Percentiles rank a stretch among this genome's conserved stretches.
These are phyloP conservation scores for Penicillium palitans DNA, from an alignment of 2,329 filamentous ascomycete genomes.

Conservation along the genomic window DNA sequence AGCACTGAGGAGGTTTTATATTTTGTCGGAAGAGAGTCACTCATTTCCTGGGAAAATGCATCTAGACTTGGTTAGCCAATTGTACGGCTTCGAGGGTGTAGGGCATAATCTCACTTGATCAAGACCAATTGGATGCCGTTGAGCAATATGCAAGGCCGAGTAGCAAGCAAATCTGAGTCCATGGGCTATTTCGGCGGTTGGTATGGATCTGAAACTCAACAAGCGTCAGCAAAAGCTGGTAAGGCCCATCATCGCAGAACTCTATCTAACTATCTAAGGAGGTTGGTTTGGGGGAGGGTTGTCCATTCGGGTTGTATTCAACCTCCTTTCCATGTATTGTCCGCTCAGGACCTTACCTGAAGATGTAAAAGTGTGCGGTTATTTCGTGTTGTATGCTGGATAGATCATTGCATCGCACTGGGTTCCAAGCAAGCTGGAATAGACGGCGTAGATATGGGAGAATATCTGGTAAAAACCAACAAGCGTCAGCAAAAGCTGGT, in stretches of 20 bases:
- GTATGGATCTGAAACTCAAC: neutral
- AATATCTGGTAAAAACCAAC: neutral
- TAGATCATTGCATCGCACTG: too few species aligned
- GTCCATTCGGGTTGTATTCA: neutral
- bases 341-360: neutral
- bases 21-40: neutral
- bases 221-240: neutral
- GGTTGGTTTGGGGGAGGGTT: neutral
- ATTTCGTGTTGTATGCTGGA: too few species aligned
- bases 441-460: neutral
- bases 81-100: neutral
- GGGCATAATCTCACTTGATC: neutral
- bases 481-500: neutral
- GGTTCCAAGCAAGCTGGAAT: neutral
- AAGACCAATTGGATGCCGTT: too few species aligned
- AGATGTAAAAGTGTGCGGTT: neutral
- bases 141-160: neutral
- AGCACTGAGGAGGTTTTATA: too few species aligned
- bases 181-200: too few species aligned
- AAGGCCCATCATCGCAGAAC: neutral
- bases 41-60: neutral
- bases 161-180: neutral
- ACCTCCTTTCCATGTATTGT: neutral
- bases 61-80: neutral
- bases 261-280: neutral